phyloP scores from a whole-genome alignment of 345 rosid species.

The Carallia brachiata region DNA sequence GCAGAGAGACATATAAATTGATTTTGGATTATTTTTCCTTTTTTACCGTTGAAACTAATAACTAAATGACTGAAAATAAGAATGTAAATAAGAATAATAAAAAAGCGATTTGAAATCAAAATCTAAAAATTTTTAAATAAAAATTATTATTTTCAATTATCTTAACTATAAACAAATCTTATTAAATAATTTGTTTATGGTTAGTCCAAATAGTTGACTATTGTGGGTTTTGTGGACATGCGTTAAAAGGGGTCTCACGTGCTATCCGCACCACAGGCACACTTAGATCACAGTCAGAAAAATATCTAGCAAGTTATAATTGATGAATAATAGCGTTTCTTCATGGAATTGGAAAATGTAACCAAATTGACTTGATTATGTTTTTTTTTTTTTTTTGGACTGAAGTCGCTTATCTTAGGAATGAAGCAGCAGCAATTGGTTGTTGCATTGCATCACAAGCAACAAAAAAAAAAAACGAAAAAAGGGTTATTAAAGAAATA shows the following conservation, averaged over 20 bases:
- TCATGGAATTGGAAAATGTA: slow-evolving; percentile 15
- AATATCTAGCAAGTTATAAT: too few species aligned
- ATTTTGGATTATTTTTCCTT: background rate
- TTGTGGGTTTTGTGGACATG: slow-evolving; percentile 41
- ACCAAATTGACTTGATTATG: slow-evolving; percentile 16
- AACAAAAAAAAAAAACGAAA: slow-evolving; percentile 29
- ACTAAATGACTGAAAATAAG: too few species aligned
- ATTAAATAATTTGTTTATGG: background rate
- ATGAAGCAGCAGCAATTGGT: slow-evolving; percentile 3
- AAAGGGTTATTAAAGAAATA: slow-evolving; percentile 6
- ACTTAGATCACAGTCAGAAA: background rate
- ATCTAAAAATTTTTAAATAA: too few species aligned
- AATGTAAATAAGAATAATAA: too few species aligned
- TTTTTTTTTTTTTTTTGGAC: slow-evolving; percentile 4
- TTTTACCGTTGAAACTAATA: background rate
- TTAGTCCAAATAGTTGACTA: background rate
- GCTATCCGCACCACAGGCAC: slow-evolving; percentile 44
- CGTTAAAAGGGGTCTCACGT: slow-evolving; percentile 46
- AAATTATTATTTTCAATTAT: too few species aligned
- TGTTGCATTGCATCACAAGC: slow-evolving; percentile 42
- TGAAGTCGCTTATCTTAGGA: background rate
- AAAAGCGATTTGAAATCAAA: too few species aligned
- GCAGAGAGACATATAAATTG: too few species aligned
- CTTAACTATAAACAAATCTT: too few species aligned
- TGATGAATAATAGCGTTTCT: background rate